These are phyloP conservation scores for Asterella californica DNA, from an alignment of 225 moss, liverwort and hornwort species.

Conservation along the genomic window DNA sequence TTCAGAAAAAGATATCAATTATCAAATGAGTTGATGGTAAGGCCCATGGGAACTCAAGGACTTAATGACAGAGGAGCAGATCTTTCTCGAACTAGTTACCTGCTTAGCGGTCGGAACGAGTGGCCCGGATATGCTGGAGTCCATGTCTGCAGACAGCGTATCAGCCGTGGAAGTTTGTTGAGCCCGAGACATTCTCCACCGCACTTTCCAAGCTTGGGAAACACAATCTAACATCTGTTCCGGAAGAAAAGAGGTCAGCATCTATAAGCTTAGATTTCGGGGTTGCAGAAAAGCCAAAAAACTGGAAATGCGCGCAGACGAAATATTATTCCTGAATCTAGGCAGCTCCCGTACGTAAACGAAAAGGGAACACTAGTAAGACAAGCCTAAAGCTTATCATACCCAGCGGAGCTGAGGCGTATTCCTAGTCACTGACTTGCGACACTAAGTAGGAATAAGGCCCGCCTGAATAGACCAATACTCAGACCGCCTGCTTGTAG, in stretches of 20 bases:
- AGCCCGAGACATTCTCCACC: constrained; percentile 58
- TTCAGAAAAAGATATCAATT: too few relatives aligned
- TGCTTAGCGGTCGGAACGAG: constrained; percentile 58
- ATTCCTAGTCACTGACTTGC: background rate
- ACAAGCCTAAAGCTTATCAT: background rate
- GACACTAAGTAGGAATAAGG: background rate
- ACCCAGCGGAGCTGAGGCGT: background rate
- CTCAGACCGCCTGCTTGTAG: background rate
- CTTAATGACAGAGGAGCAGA: background rate
- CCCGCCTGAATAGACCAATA: background rate
- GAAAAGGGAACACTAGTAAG: background rate
- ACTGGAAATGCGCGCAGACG: background rate
- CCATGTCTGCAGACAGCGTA: constrained; percentile 11
- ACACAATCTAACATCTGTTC: constrained; percentile 79
- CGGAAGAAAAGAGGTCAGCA: background rate
- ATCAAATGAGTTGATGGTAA: too few relatives aligned
- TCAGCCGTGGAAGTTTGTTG: constrained; percentile 10
- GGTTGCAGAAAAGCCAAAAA: background rate
- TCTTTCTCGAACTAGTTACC: constrained; percentile 32
- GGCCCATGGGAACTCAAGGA: background rate
- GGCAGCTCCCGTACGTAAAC: background rate
- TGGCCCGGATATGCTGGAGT: constrained; percentile 58
- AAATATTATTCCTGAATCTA: background rate
- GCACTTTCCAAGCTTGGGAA: constrained; percentile 90
- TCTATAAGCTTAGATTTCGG: background rate